A percentile compares a stretch with the other conserved stretches of the same genome.
These are phyloP conservation scores for Trichocomaceae sp. DNA, from an alignment of 2,329 filamentous ascomycete species.

Conservation along the genomic window DNA sequence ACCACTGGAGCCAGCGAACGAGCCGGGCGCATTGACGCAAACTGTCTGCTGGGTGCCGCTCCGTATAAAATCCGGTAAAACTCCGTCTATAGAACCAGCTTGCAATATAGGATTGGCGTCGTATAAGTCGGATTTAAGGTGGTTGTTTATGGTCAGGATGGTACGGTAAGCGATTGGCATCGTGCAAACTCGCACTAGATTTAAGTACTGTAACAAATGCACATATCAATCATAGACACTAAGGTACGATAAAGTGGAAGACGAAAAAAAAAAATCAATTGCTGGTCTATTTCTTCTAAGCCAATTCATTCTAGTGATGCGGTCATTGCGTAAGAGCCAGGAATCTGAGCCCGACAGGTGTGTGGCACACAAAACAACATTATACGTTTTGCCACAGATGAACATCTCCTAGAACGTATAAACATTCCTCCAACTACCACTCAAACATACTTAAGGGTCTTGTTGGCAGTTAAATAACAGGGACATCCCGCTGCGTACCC, in stretches of 20 bases:
- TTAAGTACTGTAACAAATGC: not conserved
- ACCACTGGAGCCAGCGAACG: slow-evolving; percentile 7
- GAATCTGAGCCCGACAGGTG: not conserved
- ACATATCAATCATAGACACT: not conserved
- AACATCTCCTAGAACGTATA: not conserved
- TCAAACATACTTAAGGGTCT: not conserved
- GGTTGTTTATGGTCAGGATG: slow-evolving; percentile 12
- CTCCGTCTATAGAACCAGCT: slow-evolving; percentile 3
- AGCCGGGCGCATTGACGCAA: slow-evolving; percentile 4
- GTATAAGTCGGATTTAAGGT: slow-evolving; percentile 9
- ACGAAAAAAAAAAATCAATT: not conserved
- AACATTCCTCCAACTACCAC: not conserved
- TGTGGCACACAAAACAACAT: not conserved
- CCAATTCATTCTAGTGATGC: not conserved
- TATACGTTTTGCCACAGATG: not conserved
- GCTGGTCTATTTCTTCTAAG: not conserved
- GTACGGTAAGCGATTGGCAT: slow-evolving; percentile 12
- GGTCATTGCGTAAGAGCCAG: not conserved
- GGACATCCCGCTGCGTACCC: too few relatives aligned
- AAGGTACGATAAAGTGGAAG: not conserved
- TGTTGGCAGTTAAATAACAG: not conserved
- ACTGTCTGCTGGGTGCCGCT: slow-evolving; percentile 6
- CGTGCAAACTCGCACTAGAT: not conserved
- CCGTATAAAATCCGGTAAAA: slow-evolving; percentile 6
- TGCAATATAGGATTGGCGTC: slow-evolving; percentile 5